These are phyloP conservation scores for Tephrocybe sp. DNA, from an alignment of 768 basidiomycete species.

Conservation along the genomic window DNA sequence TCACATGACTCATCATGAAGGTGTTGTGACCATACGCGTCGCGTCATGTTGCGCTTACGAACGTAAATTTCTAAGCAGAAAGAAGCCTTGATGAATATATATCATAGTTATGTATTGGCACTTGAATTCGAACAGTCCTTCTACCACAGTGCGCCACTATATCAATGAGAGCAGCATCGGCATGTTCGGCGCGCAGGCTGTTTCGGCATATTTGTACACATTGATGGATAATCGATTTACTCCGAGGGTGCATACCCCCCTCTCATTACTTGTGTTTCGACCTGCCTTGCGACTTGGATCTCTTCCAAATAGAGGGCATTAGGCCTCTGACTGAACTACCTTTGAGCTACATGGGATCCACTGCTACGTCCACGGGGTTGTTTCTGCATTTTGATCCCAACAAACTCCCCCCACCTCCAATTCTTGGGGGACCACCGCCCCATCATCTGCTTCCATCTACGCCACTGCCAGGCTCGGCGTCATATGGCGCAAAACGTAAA, in stretches of 20 bases:
- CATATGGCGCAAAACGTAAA: conserved; percentile 11
- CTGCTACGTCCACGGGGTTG: conserved; percentile 5
- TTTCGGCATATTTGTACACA: not conserved
- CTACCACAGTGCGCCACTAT: no score
- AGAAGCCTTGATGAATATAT: no score
- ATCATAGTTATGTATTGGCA: no score
- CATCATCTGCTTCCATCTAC: conserved; percentile 4
- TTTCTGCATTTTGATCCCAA: conserved; percentile 19
- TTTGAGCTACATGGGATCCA: not conserved
- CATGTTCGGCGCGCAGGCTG: no score
- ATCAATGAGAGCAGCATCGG: no score
- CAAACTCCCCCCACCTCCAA: conserved; percentile 16
- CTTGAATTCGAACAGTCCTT: no score
- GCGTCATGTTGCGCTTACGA: no score
- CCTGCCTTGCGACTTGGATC: not conserved
- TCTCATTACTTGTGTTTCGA: not conserved
- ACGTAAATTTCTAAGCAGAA: no score
- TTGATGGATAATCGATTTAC: not conserved
- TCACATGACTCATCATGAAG: no score
- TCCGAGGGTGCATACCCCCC: not conserved
- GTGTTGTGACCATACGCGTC: no score
- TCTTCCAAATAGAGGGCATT: not conserved
- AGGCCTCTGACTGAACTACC: not conserved
- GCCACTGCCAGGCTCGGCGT: conserved; percentile 5
- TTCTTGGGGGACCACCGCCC: conserved; percentile 19